Evolutionary conservation across 2,329 filamentous ascomycete genomes (phyloP).

Genomic region (Aureobasidium sp.): DNA sequence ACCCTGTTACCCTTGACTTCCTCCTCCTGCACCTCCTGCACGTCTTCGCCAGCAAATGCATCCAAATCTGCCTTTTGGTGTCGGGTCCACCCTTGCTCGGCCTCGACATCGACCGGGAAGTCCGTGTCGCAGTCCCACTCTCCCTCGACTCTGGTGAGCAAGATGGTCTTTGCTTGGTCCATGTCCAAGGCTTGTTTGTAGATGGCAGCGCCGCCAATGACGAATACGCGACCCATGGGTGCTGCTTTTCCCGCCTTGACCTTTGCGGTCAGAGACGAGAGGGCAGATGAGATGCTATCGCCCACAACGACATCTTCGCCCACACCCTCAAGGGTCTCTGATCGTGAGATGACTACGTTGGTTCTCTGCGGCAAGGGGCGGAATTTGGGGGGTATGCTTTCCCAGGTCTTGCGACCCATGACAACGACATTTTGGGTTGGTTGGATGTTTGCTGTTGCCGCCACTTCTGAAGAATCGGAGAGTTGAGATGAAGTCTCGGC

Average conservation of each 20-base stretch:
- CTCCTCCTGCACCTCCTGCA: slow-evolving; percentile 55
- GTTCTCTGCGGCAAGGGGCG: slow-evolving; percentile 71
- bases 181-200: slow-evolving; percentile 64
- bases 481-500: background rate
- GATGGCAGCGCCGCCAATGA: slow-evolving; percentile 86
- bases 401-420: slow-evolving; percentile 98
- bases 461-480: slow-evolving; percentile 15
- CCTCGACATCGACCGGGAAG: slow-evolving; percentile 56
- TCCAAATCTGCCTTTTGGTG: slow-evolving; percentile 48
- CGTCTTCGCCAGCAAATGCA: slow-evolving; percentile 59
- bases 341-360: slow-evolving; percentile 72
- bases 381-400: slow-evolving; percentile 72
- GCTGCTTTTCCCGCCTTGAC: slow-evolving; percentile 19
- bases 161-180: slow-evolving; percentile 52
- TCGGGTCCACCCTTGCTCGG: slow-evolving; percentile 47
- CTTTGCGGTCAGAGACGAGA: slow-evolving; percentile 26
- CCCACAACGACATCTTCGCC: slow-evolving; percentile 35
- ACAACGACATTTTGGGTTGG: slow-evolving; percentile 60
- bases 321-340: slow-evolving; percentile 20
- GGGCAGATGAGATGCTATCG: slow-evolving; percentile 27
- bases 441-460: slow-evolving; percentile 1
- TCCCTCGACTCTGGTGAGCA: slow-evolving; percentile 61
- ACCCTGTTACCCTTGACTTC: slow-evolving; percentile 53
- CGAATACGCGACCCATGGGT: slow-evolving; percentile 57
- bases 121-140: slow-evolving; percentile 73